Evolutionary conservation across 495 filamentous ascomycete species (phyloP).

Genomic region (Neurospora sp.): DNA sequence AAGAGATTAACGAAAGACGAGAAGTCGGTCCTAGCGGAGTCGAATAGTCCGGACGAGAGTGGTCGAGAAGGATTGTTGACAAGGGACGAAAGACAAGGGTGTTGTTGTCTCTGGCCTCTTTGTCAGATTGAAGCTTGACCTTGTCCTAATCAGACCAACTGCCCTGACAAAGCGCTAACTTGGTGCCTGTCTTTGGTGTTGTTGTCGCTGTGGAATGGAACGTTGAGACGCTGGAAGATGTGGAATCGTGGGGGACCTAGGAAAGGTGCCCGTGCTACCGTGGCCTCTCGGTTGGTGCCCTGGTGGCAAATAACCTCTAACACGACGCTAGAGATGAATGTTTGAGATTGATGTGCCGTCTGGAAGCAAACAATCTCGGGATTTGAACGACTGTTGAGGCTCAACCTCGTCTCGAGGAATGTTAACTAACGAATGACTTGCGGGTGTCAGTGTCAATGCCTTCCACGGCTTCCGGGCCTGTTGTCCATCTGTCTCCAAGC

Average conservation of each 20-base stretch:
- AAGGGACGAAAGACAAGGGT: neutral
- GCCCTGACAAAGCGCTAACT: neutral
- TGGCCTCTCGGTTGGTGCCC: conserved; percentile 4
- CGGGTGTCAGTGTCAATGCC: neutral
- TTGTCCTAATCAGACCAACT: neutral
- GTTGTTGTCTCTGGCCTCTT: neutral
- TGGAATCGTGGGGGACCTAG: neutral
- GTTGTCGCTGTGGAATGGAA: neutral
- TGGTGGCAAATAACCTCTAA: neutral
- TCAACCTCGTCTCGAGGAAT: neutral
- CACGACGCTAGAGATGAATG: neutral
- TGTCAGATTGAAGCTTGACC: neutral
- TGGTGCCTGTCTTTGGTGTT: neutral
- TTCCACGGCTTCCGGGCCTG: neutral
- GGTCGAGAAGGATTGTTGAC: neutral
- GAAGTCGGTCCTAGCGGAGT: neutral
- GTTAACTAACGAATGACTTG: neutral
- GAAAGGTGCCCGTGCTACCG: neutral
- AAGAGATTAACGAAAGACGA: neutral
- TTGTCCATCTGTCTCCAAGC: neutral
- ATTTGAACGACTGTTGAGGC: neutral
- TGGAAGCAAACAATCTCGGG: neutral
- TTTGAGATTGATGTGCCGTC: neutral
- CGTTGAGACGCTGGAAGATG: neutral
- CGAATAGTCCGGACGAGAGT: neutral